Evolutionary conservation across 768 basidiomycete species (phyloP).

Genomic region (Boletus rufocinnamomeus): DNA sequence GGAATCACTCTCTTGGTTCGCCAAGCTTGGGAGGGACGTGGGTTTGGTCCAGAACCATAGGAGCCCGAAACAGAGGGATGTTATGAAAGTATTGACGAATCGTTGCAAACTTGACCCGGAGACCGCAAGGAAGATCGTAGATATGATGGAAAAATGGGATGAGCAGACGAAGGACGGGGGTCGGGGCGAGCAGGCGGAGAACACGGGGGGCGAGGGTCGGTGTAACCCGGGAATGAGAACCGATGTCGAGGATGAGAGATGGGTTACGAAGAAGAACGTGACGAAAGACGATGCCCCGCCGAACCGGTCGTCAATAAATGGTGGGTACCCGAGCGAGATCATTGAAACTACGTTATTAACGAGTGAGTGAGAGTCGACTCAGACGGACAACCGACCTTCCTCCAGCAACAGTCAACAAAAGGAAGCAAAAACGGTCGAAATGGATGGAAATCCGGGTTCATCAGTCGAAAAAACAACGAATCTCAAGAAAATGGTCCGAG

Average conservation of each 20-base stretch:
- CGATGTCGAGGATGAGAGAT: background rate
- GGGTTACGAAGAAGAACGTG: background rate
- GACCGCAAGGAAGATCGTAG: slow-evolving; percentile 23
- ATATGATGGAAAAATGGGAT: slow-evolving; percentile 15
- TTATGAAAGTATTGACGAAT: slow-evolving; percentile 15
- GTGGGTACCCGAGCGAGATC: no score
- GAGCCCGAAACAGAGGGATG: slow-evolving; percentile 10
- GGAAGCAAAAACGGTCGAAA: no score
- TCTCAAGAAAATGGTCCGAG: no score
- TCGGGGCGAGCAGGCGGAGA: background rate
- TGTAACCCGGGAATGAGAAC: background rate
- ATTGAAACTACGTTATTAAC: no score
- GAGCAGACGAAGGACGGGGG: no score
- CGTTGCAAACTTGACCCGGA: slow-evolving; percentile 30
- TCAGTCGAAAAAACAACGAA: no score
- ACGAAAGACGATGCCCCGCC: background rate
- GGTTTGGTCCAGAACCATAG: slow-evolving; percentile 13
- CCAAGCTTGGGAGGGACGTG: slow-evolving; percentile 13
- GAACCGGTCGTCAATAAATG: no score
- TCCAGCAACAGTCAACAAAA: no score
- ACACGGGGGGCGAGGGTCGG: background rate
- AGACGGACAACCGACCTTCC: no score
- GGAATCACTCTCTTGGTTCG: slow-evolving; percentile 21
- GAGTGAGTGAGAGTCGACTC: no score
- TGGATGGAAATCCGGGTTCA: no score